Conservation (phyloP, 2,329 filamentous ascomycete species). For the Tolypocladium tundrense region DNA sequence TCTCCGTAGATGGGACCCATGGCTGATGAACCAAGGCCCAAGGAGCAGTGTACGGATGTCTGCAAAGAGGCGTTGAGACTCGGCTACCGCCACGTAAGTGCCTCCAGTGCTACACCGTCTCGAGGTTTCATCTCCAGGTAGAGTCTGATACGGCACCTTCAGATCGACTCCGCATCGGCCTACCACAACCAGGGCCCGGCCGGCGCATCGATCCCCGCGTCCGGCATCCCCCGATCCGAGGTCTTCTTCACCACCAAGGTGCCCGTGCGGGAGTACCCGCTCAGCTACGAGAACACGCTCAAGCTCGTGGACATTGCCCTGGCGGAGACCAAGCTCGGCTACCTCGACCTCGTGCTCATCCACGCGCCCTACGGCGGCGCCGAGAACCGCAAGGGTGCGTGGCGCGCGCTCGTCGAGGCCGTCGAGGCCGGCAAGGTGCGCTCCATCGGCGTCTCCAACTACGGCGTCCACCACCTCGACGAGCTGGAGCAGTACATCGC, state of each 20-base stretch:
- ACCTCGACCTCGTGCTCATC: slow-evolving; percentile 57
- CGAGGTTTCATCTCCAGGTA: neutral
- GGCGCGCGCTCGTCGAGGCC: slow-evolving; percentile 53
- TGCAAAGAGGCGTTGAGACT: slow-evolving; percentile 35
- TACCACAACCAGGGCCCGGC: slow-evolving; percentile 42
- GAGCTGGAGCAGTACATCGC: slow-evolving; percentile 49
- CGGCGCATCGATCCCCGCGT: slow-evolving; percentile 32
- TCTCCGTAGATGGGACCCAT: neutral
- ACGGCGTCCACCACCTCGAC: slow-evolving; percentile 51
- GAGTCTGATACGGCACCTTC: neutral
- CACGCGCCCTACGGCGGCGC: slow-evolving; percentile 51
- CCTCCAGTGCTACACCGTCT: neutral
- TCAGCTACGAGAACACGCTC: slow-evolving; percentile 54
- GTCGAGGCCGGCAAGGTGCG: slow-evolving; percentile 52
- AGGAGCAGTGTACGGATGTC: slow-evolving; percentile 21
- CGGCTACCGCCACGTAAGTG: slow-evolving; percentile 43
- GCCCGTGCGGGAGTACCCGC: slow-evolving; percentile 23
- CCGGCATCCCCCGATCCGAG: slow-evolving; percentile 31
- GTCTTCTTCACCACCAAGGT: slow-evolving; percentile 50
- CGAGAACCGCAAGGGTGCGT: slow-evolving; percentile 45
- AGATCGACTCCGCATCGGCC: slow-evolving; percentile 43
- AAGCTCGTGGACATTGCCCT: slow-evolving; percentile 54
- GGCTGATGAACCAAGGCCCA: slow-evolving; percentile 12
- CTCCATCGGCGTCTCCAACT: slow-evolving; percentile 55
- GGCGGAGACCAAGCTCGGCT: slow-evolving; percentile 49